Percentiles rank a stretch among this genome's conserved stretches.
These are phyloP conservation scores for Panaeolus cyanescens DNA, from an alignment of 768 basidiomycete species.

Conservation along the genomic window DNA sequence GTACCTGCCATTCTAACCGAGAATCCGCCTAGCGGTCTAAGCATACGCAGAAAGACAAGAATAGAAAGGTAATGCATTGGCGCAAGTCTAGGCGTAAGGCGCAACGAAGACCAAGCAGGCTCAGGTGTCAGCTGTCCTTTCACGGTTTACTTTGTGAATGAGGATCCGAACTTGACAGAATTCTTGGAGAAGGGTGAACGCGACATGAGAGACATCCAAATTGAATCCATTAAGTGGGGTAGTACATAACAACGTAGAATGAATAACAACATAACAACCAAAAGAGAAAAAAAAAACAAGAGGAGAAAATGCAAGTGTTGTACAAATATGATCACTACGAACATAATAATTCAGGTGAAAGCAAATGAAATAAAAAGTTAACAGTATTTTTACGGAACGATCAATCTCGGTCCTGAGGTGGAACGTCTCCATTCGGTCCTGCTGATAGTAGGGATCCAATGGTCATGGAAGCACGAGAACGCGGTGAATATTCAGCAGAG, in stretches of 20 bases:
- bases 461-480: constrained; percentile 75
- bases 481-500: constrained; percentile 70
- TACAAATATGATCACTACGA: constrained; percentile 16
- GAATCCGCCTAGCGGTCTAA: background rate
- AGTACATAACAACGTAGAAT: constrained; percentile 3
- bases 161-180: background rate
- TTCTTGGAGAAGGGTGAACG: constrained; percentile 1
- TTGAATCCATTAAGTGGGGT: background rate
- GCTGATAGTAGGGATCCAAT: constrained; percentile 72
- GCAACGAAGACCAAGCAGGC: background rate
- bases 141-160: background rate
- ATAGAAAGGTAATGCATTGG: background rate
- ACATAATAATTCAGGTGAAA: constrained; percentile 11
- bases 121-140: background rate
- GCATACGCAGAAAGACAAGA: background rate
- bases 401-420: constrained; percentile 30
- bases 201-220: constrained; percentile 2
- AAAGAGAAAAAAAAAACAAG: constrained; percentile 4
- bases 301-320: constrained; percentile 9
- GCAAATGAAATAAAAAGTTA: background rate
- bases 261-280: constrained; percentile 1
- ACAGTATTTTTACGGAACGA: background rate
- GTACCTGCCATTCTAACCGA: background rate
- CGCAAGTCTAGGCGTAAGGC: background rate
- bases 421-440: constrained; percentile 35